Evolutionary conservation across 192 early-diverging fungal genomes (phyloP), one percentile per base, ranked within the genome.

Genomic region (Coemansia pectinata): DNA sequence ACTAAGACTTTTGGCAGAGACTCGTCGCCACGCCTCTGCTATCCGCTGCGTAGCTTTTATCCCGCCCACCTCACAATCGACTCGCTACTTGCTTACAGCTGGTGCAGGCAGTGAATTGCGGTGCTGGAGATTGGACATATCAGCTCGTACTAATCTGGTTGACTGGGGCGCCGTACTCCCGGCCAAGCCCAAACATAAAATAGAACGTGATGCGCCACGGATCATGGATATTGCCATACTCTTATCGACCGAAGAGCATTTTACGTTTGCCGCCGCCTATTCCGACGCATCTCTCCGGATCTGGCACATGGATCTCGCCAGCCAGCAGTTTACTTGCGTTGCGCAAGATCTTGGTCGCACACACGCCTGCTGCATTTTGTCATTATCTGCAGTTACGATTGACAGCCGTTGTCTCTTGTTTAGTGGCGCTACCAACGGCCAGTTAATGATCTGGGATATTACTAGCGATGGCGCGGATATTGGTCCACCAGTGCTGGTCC

Each of bases 211-310:
- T 25, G 15, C 58, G 41, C 29, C 70, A 6, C 76, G 94, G 4
- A 90, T 95, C 60, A 95, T 95, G 94, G 92, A 89, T 61, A 77
- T 89, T 1, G 76, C 85, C 4, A 82, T 89, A 0, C 78, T 85
- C 48, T 58, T 17, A 10, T 40, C 38, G 34, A 2, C 19, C 10
- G 6, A 9, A 14, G 81, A 76, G 3, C 19, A 79, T 15, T 86
- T 90, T 67, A 63, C 90, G 55, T 72, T 93, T 25, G 89, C 86
- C 8, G 86, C 91, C 5, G 92, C 84, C 0, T 92, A 90, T 67
- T 95, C 94, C 0, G 93, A 96, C 73, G 81, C 88, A 0, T 85
- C 86, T 12, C 68, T 92, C 14, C 58, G 87, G 19, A 38, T 84
- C 21, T 84, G 81, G 81, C 65, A 47, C 4, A 52, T 72, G 59